Evolutionary conservation across 1,284 basidiomycete genomes (phyloP), one percentile per base, ranked within the genome.

Genomic region (Clitocybe nebularis): DNA sequence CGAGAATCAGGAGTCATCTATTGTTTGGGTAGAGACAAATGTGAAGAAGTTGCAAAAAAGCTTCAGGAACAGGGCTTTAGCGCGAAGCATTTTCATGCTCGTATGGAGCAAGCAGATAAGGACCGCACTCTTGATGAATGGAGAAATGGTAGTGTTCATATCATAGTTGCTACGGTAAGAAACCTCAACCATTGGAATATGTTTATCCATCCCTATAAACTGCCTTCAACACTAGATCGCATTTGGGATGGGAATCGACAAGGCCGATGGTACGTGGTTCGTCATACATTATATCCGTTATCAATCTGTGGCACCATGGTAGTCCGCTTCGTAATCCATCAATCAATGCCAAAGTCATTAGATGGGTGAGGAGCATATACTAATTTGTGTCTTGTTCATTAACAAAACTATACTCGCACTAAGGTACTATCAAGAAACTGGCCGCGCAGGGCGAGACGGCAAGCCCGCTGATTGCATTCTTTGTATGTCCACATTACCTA

Each of bases 201-300:
- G 16, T 20, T 46, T 23, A 46, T 7, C 8, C 13, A 38, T 45
- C 11, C 3, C 16, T 43, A 39, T 30, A 26, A 4, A 35, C 28
- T 41, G 37, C 47, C 23, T 23, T 44, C 45, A 52, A 5, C 25
- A 40, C 29, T 49, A 86, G 83, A 75, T 91, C 51, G 91, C 91
- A 0, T 98, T 98, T 60, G 95, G 95, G 6, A 97, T 99, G 95
- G 95, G 94, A 11, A 94, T 98, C 46, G 93, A 98, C 66, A 97
- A 97, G 60, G 63, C 78, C 20, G 67, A 75, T 47, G 72, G 72
- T 71, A 49, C 47, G 50, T 21, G 4, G n/a, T 22, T 33, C 6
- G 16, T 13, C 33, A 28, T 24, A 16, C 23, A 29, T 16, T 33
- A 11, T 29, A 21, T 13, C 20, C 32, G 11, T 34, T n/a, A 22